Percentiles rank a stretch among this genome's conserved stretches.
Conservation (phyloP, 306 rosid genomes). For the Medicago arabica region DNA sequence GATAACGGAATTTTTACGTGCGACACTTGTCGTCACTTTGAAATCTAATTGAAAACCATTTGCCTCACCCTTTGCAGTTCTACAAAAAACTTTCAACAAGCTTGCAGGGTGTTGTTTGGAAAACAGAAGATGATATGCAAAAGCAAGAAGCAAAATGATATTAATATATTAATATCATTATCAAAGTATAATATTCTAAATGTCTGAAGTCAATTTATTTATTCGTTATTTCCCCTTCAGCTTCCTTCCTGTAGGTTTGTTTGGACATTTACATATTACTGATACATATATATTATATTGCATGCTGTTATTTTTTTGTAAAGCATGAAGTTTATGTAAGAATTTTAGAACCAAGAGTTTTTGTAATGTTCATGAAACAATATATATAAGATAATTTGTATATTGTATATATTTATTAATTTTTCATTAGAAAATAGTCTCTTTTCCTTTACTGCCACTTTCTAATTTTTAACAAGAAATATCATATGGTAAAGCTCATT, state of each 20-base stretch:
- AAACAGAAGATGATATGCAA: slow-evolving; percentile 83
- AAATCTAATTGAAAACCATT: slow-evolving; percentile 27
- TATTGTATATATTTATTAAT: background rate
- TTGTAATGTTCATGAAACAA: background rate
- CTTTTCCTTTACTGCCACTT: background rate
- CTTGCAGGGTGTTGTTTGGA: slow-evolving; percentile 94
- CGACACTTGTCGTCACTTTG: background rate
- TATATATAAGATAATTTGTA: background rate
- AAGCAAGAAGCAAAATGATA: slow-evolving; percentile 55
- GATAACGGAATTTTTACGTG: background rate
- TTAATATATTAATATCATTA: slow-evolving; percentile 14
- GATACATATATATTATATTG: background rate
- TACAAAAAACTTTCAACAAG: slow-evolving; percentile 82
- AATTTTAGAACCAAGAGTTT: slow-evolving; percentile 11
- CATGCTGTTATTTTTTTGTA: slow-evolving; percentile 6
- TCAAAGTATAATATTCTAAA: slow-evolving; percentile 41
- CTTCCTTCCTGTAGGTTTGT: slow-evolving; percentile 36
- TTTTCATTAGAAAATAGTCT: background rate
- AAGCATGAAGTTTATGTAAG: slow-evolving; percentile 15
- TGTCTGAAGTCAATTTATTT: slow-evolving; percentile 35
- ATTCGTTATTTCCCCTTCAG: slow-evolving; percentile 23
- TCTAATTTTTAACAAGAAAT: too few relatives aligned
- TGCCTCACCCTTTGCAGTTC: slow-evolving; percentile 62
- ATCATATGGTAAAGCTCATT: too few relatives aligned
- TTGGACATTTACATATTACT: slow-evolving; percentile 27